These are phyloP conservation scores for Endoconidiophora laricicola DNA, from an alignment of 2,329 filamentous ascomycete species.

Conservation along the genomic window DNA sequence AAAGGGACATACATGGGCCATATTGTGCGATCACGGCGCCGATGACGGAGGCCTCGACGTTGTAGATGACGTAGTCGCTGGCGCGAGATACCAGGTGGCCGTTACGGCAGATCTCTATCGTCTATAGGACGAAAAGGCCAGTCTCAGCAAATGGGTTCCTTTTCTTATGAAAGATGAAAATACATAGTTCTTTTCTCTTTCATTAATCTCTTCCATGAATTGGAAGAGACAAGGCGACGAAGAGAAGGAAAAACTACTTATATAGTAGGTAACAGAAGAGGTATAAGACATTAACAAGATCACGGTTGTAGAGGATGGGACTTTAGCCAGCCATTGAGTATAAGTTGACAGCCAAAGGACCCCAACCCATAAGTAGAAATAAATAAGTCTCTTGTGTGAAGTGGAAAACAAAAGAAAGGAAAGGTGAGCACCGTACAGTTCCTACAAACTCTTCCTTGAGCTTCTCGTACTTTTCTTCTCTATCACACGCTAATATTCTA, in stretches of 20 bases:
- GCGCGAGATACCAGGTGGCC: conserved; percentile 88
- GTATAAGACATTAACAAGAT: neutral
- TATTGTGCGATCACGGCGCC: conserved; percentile 73
- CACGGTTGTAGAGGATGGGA: too few relatives aligned
- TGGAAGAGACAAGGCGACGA: conserved; percentile 10
- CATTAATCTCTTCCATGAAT: neutral
- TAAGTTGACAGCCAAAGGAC: too few relatives aligned
- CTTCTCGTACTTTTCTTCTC: conserved; percentile 70
- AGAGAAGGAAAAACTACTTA: conserved; percentile 13
- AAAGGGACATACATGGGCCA: conserved; percentile 57
- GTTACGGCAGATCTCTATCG: conserved; percentile 79
- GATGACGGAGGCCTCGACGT: conserved; percentile 86
- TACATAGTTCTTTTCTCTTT: neutral
- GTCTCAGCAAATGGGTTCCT: conserved; percentile 29
- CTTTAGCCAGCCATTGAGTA: too few relatives aligned
- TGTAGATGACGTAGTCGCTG: conserved; percentile 98
- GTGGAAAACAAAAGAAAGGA: conserved; percentile 15
- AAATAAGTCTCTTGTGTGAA: too few relatives aligned
- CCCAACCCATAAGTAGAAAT: too few relatives aligned
- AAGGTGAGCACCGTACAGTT: conserved; percentile 47
- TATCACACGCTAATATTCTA: conserved; percentile 91
- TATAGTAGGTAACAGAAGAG: neutral
- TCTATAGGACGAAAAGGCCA: conserved; percentile 32
- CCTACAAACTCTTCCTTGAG: conserved; percentile 67
- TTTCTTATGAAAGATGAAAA: conserved; percentile 13